Evolutionary conservation across 371 early-diverging fungal species (phyloP), one percentile per base, ranked within the genome.

Genomic region (Mucor piriformis): DNA sequence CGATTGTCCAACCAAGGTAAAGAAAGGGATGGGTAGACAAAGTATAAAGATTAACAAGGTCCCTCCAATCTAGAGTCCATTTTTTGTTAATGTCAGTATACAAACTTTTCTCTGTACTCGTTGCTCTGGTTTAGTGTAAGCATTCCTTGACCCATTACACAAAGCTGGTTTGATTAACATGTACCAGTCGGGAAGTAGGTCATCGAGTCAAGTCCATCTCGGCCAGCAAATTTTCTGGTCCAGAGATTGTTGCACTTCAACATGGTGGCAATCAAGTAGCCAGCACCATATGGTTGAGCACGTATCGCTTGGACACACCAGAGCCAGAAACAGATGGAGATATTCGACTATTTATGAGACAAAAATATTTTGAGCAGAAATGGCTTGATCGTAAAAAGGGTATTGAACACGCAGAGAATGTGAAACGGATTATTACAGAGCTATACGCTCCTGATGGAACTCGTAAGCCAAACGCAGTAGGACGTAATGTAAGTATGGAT

Each of bases 141-240:
- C 49, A 25, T 16, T 13, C n/a, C n/a, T n/a, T n/a, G n/a, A n/a
- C n/a, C n/a, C n/a, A n/a, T n/a, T n/a, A n/a, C n/a, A n/a, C n/a
- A n/a, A n/a, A n/a, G n/a, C n/a, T n/a, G n/a, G n/a, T n/a, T n/a
- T n/a, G n/a, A n/a, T n/a, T n/a, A n/a, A n/a, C n/a, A n/a, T n/a
- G n/a, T n/a, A n/a, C n/a, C n/a, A 87, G 87, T 40, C 85, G 89
- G n/a, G 85, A 87, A 64, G 74, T 88, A 50, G 86, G 82, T 35
- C 85, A 86, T 69, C 72, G 89, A 54, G 83, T 88, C 42, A 88
- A 88, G 49, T 88, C 89, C 12, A 82, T 87, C 50, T 83, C 85
- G 13, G 84, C 86, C 4, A 87, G 87, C 13, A 82, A 71, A 3
- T 88, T 87, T 54, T 81, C 86, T 15, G 71, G 77, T n/a, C 75